Base-by-base conservation (phyloP, 331 rosid species). In the Ulmus americana region DNA sequence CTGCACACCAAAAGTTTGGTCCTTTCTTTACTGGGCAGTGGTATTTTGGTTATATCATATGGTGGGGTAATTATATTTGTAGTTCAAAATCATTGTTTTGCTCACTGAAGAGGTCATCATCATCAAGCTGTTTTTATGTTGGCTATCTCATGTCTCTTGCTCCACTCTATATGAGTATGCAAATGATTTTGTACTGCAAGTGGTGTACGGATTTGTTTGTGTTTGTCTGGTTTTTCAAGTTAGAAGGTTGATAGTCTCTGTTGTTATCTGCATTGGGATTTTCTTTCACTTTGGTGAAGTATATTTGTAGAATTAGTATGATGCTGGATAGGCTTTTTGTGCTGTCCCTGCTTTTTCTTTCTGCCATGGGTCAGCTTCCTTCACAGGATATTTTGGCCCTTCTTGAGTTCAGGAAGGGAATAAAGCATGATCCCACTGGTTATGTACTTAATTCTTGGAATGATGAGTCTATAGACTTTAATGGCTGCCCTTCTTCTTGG, bases 401-500 rank as follows among this genome's bases (percentile, higher is more conserved):
- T 77, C 82, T 94, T 35, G 96, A 84, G 68, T 94, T 94, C 75
- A 90, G 88, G 88, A 94, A 85, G 85, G 81, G 88, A 52, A 71
- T 94, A 73, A 94, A 90, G 87, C 96, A 88, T 78, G 99, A 94
- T 73, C 99, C 99, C 43, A 82, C 88, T 42, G 92, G 96, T 22
- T 87, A 76, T 85, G 96, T 94, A 13, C 75, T 90, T 51, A 84
- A 61, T 76, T 94, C 99, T 10, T 94, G 99, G 99, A 94, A 90
- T 70, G 99, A 94, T 48, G 99, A 90, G 73, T 94, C 99, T 57
- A 90, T 94, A 62, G 99, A 94, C 79, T 94, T 90, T 46, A 55
- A 94, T 84, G 99, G 99, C 61, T 94, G 99, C 61, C 99, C 99
- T 40, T 76, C 96, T 84, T 90, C 97, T 22, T 94, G 99, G 99